A percentile compares a stretch with the other conserved stretches of the same genome.
phyloP scores from a whole-genome alignment of 169 alveolate genomes.

The Plasmodium coatneyi region DNA sequence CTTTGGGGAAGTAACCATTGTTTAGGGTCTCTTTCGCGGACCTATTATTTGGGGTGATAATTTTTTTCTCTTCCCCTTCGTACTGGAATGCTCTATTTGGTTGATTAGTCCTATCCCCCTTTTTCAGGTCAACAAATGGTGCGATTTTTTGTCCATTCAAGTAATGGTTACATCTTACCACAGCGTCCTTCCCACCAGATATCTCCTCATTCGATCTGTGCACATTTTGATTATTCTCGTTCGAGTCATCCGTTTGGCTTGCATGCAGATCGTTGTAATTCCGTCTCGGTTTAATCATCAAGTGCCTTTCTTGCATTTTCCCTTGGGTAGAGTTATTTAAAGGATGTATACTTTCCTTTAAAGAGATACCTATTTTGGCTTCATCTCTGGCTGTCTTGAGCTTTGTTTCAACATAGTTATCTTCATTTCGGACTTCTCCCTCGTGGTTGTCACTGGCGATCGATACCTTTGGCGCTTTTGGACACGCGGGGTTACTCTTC shows the following conservation, averaged over 20 bases:
- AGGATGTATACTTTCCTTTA: conserved; percentile 6
- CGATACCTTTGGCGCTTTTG: conserved; percentile 19
- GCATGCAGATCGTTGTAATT: neutral
- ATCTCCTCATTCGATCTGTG: neutral
- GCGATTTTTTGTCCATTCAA: conserved; percentile 5
- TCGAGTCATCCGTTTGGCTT: conserved; percentile 5
- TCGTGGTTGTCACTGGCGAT: neutral
- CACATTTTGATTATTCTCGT: neutral
- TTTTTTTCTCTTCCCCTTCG: neutral
- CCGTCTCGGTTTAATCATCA: conserved; percentile 11
- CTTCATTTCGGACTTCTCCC: neutral
- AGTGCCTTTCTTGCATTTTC: conserved; percentile 13
- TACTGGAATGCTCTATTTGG: neutral
- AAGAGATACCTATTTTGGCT: conserved; percentile 1
- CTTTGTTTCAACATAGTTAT: neutral
- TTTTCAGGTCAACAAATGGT: conserved; percentile 1
- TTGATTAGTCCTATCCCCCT: neutral
- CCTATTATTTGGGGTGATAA: neutral
- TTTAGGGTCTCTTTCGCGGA: neutral
- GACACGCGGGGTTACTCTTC: conserved; percentile 40
- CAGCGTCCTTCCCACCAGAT: neutral
- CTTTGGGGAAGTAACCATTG: neutral
- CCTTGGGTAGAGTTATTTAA: conserved; percentile 12
- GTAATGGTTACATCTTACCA: neutral
- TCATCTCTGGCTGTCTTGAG: neutral